Evolutionary conservation across 345 rosid genomes (phyloP), one percentile per base, ranked within the genome.

Genomic region (Eucalyptus cladocalyx): DNA sequence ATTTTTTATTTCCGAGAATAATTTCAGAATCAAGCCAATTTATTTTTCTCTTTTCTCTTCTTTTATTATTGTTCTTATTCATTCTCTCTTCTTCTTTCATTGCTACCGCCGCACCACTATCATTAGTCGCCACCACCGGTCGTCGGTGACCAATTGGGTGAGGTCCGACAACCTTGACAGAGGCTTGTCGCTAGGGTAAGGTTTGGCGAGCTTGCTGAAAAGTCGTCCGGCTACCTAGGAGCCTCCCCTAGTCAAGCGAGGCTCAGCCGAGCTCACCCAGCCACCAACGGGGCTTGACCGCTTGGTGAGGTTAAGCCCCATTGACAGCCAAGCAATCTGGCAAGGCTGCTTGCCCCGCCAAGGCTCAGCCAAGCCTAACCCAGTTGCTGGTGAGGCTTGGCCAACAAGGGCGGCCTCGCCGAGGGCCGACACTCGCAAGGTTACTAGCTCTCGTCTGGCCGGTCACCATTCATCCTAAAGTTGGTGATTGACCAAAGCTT

Each of bases 401-500:
- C 56, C 56, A 53, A 53, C 24, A 19, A 53, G 56, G 0, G 56
- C 2, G 10, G 2, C 10, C 24, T 19, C 4, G 2, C 1, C 4
- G 1, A 53, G 56, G 24, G 56, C 2, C 1, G 0, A 53, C 0
- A 53, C 56, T 53, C 1, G 10, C 10, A 53, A 53, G 56, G 10
- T 53, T 1, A 0, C 0, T 2, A 8, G 2, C 4, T 2, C 24
- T 53, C 2, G 1, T 53, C 9, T 53, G 0, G 56, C 8, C 0
- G 0, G 9, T 7, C 0, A 0, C 5, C 0, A 0, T 0, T 19
- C 56, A 53, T 53, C 24, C 1, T 0, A 0, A 53, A 0, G 0
- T 53, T 0, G 2, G 0, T 0, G 1, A 53, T 53, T 1, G 0
- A 53, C 24, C 10, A 53, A 19, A 53, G 10, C 56, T 53, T 53